Evolutionary conservation across 148 eudicot genomes (phyloP).

Genomic region (Vaccinium vitisidaea): DNA sequence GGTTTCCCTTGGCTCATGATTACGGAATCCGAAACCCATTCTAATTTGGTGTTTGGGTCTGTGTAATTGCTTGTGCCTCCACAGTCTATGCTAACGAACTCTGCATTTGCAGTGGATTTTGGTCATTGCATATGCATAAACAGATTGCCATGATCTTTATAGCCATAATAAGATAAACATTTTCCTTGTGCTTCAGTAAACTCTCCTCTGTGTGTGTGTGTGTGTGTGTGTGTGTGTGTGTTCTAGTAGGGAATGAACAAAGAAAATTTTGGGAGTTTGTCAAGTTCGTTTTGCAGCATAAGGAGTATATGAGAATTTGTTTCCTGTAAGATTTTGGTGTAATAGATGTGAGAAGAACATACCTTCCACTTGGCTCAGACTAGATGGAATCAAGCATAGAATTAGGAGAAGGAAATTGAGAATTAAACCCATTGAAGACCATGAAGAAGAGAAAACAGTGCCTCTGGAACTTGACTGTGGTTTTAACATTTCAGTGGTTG

Average conservation of each 20-base stretch:
- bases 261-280: background rate
- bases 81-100: conserved; percentile 92
- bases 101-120: conserved; percentile 46
- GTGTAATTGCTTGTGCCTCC: conserved; percentile 76
- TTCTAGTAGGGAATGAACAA: background rate
- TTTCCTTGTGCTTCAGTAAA: background rate
- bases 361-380: conserved; percentile 69
- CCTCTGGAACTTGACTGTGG: conserved; percentile 17
- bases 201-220: background rate
- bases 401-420: conserved; percentile 28
- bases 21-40: conserved; percentile 72
- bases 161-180: background rate
- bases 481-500: conserved; percentile 13
- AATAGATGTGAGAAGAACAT: conserved; percentile 23
- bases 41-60: conserved; percentile 51
- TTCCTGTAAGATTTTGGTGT: background rate
- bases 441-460: conserved; percentile 14
- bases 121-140: background rate
- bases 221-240: background rate
- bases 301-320: background rate
- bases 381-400: conserved; percentile 40
- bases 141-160: background rate
- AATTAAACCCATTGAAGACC: conserved; percentile 51
- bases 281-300: background rate
- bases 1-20: conserved; percentile 51